phyloP scores from a whole-genome alignment of 1,284 basidiomycete species.

The Ganoderma boninense region DNA sequence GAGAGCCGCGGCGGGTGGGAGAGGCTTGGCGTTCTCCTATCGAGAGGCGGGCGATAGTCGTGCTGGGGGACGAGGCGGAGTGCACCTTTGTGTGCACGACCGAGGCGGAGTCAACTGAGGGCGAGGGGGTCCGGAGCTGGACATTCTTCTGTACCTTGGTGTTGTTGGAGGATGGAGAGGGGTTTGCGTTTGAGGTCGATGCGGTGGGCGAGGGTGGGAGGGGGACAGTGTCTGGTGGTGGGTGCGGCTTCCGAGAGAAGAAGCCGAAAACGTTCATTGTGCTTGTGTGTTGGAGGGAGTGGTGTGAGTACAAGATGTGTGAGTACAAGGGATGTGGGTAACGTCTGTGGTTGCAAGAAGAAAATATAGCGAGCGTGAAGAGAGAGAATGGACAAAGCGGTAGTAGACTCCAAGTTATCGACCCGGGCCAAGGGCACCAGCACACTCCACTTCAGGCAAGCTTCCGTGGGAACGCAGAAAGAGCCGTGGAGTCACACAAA shows the following conservation, averaged over 20 bases:
- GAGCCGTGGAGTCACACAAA: slow-evolving; percentile 22
- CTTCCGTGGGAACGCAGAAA: slow-evolving; percentile 24
- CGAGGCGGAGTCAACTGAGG: slow-evolving; percentile 50
- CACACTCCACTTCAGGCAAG: slow-evolving; percentile 20
- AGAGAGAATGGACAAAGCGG: slow-evolving; percentile 7
- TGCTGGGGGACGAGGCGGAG: slow-evolving; percentile 34
- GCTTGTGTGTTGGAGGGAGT: background rate
- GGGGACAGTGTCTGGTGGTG: slow-evolving; percentile 28
- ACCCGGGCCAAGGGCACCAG: background rate
- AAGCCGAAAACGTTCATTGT: slow-evolving; percentile 29
- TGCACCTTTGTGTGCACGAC: slow-evolving; percentile 39
- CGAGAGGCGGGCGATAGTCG: slow-evolving; percentile 36
- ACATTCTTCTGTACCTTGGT: slow-evolving; percentile 32
- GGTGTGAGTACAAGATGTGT: slow-evolving; percentile 5
- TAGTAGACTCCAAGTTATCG: slow-evolving; percentile 17
- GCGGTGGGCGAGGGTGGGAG: slow-evolving; percentile 30
- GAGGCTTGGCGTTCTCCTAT: slow-evolving; percentile 33
- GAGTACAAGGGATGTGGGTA: slow-evolving; percentile 4
- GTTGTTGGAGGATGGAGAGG: slow-evolving; percentile 28
- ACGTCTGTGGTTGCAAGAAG: slow-evolving; percentile 4
- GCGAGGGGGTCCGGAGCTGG: slow-evolving; percentile 62
- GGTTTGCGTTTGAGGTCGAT: slow-evolving; percentile 26
- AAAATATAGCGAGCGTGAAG: slow-evolving; percentile 5
- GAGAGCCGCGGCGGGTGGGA: slow-evolving; percentile 30
- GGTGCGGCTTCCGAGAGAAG: slow-evolving; percentile 29